A percentile compares a stretch with the other conserved stretches of the same genome.
Conservation (phyloP, 2,329 filamentous ascomycete genomes). For the Ceratocystis huliohia region DNA sequence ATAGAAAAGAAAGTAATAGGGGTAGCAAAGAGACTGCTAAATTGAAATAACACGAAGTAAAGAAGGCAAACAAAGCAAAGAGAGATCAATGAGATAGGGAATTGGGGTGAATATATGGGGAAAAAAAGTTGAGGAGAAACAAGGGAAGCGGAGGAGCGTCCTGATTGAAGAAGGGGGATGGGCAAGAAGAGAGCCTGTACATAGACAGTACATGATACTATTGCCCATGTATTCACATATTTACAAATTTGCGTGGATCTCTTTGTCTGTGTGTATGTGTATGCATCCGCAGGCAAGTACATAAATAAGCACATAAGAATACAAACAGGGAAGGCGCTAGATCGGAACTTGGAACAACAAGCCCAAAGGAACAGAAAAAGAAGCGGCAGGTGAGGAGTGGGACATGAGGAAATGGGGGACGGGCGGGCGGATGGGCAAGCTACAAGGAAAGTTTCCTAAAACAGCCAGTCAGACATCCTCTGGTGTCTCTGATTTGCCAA, state of each 20-base stretch:
- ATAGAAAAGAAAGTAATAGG: neutral
- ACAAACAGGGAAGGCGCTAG: neutral
- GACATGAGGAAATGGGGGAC: neutral
- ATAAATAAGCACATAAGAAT: neutral
- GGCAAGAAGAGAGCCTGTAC: neutral
- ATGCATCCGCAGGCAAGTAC: neutral
- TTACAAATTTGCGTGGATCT: neutral
- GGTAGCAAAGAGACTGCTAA: neutral
- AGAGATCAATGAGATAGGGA: neutral
- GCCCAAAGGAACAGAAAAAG: neutral
- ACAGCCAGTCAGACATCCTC: neutral
- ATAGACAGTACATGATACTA: neutral
- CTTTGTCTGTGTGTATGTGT: neutral
- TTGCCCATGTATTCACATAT: neutral
- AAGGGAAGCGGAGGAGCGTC: neutral
- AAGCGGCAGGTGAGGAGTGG: neutral
- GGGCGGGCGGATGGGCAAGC: neutral
- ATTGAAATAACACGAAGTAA: neutral
- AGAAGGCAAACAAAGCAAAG: neutral
- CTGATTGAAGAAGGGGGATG: neutral
- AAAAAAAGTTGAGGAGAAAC: neutral
- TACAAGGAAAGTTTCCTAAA: neutral
- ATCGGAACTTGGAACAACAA: neutral
- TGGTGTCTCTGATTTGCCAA: neutral
- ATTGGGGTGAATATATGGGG: slow-evolving; percentile 5